Base-by-base conservation (phyloP, 495 filamentous ascomycete species). In the Aspergillus campestris region DNA sequence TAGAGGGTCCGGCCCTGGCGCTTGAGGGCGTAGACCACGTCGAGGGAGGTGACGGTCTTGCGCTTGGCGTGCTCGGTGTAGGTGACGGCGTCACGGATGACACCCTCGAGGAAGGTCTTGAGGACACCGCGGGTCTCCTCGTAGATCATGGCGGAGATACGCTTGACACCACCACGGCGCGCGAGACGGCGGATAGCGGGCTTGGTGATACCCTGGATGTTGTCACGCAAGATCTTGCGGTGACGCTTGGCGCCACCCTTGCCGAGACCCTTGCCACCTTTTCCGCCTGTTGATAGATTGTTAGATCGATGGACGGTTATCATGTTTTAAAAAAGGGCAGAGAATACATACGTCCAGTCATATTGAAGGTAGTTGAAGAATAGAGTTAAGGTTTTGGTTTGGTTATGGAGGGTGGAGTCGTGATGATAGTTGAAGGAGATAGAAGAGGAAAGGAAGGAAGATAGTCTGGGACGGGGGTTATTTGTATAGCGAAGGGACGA, bases 51-150 rank as follows among this genome's bases (percentile, higher is more conserved):
- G 75, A 96, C 90, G 39, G 90, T 96, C 87, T 96, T 96, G 71
- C 90, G 85, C 82, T 94, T 94, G 78, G 89, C 87, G 79, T 94
- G 87, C 77, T 96, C 90, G 53, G 87, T 95, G 83, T 95, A 98
- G 69, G 94, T 96, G 78, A 97, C 91, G 56, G 91, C 91, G 56
- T 96, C 91, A 78, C 89, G 89, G 72, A 99, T 99, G 77, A 99
- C 94, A 78, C 91, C 89, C 78, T 99, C 94, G 61, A 99, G 89
- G 89, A 99, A 99, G 75, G 92, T 94, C 87, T 99, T 99, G 62
- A 99, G 86, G 61, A 99, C 94, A 83, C 92, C 89, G 67, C 94
- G 94, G 59, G 94, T 99, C 82, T 99, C 94, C 70, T 99, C 94
- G 82, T 99, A 99, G 84, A 99, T 91, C 78, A 86, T 79, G 70